These are phyloP conservation scores for Hermanozyma aechmeae DNA, from an alignment of 805 yeast species.

Conservation along the genomic window DNA sequence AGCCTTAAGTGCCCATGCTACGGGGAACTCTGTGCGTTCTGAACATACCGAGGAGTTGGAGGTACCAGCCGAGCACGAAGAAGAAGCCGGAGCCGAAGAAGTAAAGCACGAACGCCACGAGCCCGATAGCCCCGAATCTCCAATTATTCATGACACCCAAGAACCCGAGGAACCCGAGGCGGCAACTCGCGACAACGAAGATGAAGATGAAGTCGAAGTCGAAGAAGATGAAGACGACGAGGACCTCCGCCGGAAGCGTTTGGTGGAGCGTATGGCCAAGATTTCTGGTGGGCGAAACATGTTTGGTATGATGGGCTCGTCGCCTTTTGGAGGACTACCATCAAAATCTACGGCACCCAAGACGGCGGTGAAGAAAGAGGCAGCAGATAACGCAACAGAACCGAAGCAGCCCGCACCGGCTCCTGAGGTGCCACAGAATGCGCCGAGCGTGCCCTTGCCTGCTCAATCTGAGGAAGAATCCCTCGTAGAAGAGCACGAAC, in stretches of 20 bases:
- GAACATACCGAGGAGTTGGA: no score
- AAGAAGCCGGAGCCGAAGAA: slow-evolving; percentile 3
- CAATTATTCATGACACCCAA: no score
- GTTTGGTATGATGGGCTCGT: slow-evolving; percentile 62
- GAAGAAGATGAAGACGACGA: slow-evolving; percentile 58
- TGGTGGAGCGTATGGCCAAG: slow-evolving; percentile 94
- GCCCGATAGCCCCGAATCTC: no score
- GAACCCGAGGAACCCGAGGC: slow-evolving; percentile 26
- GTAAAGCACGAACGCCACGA: slow-evolving; percentile 2
- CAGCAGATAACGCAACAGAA: neutral
- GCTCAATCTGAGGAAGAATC: no score
- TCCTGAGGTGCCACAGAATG: neutral
- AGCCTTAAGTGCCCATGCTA: no score
- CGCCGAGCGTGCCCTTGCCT: no score
- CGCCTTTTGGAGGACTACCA: slow-evolving; percentile 27
- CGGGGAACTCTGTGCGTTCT: no score
- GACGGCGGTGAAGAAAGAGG: neutral
- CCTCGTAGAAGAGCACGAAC: no score
- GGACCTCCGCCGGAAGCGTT: slow-evolving; percentile 62
- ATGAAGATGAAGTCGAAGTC: slow-evolving; percentile 33
- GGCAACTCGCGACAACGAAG: slow-evolving; percentile 27
- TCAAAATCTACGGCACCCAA: neutral
- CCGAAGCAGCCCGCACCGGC: neutral
- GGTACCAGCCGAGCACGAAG: no score
- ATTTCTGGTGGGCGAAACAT: slow-evolving; percentile 79